These are phyloP conservation scores for Fulvia fulva DNA, from an alignment of 2,329 filamentous ascomycete genomes.

Conservation along the genomic window DNA sequence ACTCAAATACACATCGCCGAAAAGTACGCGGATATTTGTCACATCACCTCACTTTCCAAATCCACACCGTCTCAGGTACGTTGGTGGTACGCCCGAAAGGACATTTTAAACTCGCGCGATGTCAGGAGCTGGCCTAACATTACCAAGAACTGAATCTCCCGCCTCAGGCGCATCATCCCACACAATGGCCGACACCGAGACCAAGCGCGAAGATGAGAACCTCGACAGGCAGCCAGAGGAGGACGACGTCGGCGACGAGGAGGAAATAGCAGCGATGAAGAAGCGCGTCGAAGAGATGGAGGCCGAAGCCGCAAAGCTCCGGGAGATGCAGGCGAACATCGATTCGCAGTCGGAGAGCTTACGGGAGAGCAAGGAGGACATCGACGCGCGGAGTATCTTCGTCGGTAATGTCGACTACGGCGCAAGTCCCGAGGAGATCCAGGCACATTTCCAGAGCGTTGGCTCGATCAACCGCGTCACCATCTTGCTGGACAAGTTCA, in stretches of 20 bases:
- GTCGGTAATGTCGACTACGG: constrained; percentile 98
- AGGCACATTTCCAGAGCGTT: constrained; percentile 96
- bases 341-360: constrained; percentile 81
- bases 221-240: constrained; percentile 26
- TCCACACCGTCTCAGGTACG: constrained; percentile 5
- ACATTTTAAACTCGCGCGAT: constrained; percentile 8
- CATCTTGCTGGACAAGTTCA: constrained; percentile 96
- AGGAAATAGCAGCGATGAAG: constrained; percentile 49
- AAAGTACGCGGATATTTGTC: constrained; percentile 3
- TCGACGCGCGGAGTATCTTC: constrained; percentile 93
- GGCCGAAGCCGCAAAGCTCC: constrained; percentile 55
- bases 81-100: constrained; percentile 5
- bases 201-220: constrained; percentile 25
- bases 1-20: constrained; percentile 4
- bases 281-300: constrained; percentile 54
- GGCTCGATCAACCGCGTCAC: constrained; percentile 97
- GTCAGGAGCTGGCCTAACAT: constrained; percentile 6
- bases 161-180: constrained; percentile 19
- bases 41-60: neutral
- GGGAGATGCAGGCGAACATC: constrained; percentile 57
- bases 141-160: constrained; percentile 7
- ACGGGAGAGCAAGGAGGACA: constrained; percentile 89
- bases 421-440: constrained; percentile 94
- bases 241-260: constrained; percentile 35
- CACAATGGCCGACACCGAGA: constrained; percentile 29